These are phyloP conservation scores for Anastatica hierochuntica DNA, from an alignment of 345 rosid genomes.

Conservation along the genomic window DNA sequence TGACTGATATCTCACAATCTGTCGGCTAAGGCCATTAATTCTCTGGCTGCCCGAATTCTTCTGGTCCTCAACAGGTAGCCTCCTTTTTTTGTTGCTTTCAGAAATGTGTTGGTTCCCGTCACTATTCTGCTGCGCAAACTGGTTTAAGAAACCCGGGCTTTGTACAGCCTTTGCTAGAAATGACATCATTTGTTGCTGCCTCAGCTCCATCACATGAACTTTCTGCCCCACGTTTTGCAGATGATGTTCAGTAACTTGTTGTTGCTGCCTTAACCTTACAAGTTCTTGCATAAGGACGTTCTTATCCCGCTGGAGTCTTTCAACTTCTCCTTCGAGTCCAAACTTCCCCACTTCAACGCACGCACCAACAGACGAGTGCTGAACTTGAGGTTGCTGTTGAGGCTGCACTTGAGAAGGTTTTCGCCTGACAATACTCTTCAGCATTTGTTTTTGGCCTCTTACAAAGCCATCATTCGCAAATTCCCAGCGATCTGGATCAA, in stretches of 20 bases:
- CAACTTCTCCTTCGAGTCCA: slow-evolving; percentile 83
- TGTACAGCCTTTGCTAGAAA: slow-evolving; percentile 85
- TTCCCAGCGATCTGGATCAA: slow-evolving; percentile 85
- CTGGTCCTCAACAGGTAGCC: slow-evolving; percentile 58
- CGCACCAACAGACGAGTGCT: slow-evolving; percentile 60
- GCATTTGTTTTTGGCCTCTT: slow-evolving; percentile 71
- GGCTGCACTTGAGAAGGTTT: slow-evolving; percentile 58
- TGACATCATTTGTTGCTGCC: slow-evolving; percentile 92
- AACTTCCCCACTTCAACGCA: slow-evolving; percentile 84
- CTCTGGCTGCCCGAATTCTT: slow-evolving; percentile 27
- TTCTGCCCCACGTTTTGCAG: slow-evolving; percentile 71
- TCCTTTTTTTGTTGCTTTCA: slow-evolving; percentile 64
- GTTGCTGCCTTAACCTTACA: slow-evolving; percentile 81
- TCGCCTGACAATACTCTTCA: slow-evolving; percentile 58
- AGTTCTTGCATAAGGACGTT: slow-evolving; percentile 93
- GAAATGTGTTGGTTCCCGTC: slow-evolving; percentile 46
- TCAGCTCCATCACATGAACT: slow-evolving; percentile 85
- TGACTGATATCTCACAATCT: slow-evolving; percentile 71
- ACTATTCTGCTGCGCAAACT: slow-evolving; percentile 45
- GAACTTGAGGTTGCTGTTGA: slow-evolving; percentile 44
- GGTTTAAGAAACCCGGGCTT: slow-evolving; percentile 66
- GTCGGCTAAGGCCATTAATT: slow-evolving; percentile 41
- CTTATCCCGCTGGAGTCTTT: slow-evolving; percentile 76
- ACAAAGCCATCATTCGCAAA: slow-evolving; percentile 84
- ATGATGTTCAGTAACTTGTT: slow-evolving; percentile 67